phyloP scores from a whole-genome alignment of 2,329 filamentous ascomycete species.

The Colletotrichum lindemuthianum region DNA sequence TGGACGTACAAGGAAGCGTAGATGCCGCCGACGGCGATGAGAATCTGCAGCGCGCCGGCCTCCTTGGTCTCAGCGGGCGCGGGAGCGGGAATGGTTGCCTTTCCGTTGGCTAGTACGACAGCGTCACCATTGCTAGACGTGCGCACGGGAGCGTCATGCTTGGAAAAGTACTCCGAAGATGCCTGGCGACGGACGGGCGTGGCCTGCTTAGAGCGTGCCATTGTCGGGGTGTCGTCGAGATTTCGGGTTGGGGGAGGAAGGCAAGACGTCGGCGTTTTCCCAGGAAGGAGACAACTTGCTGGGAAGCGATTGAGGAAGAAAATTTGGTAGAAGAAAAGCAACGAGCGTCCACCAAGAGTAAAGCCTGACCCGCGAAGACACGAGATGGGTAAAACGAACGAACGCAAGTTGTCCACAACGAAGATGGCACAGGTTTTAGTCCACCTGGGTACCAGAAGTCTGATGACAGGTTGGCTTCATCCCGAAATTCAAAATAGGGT shows the following conservation, averaged over 20 bases:
- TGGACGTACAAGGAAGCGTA: constrained; percentile 89
- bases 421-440: not conserved
- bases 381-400: too few species aligned
- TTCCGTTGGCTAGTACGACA: constrained; percentile 39
- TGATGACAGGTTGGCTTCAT: constrained; percentile 41
- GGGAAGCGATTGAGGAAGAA: not conserved
- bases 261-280: not conserved
- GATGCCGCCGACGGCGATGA: constrained; percentile 92
- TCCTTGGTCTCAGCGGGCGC: constrained; percentile 50
- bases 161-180: constrained; percentile 73
- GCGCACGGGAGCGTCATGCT: constrained; percentile 47
- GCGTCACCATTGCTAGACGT: constrained; percentile 44
- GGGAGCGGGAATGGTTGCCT: constrained; percentile 38
- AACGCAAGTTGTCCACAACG: constrained; percentile 1
- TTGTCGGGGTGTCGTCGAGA: constrained; percentile 45
- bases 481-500: constrained; percentile 36
- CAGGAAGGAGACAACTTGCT: not conserved
- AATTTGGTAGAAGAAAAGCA: not conserved
- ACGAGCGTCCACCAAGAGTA: not conserved
- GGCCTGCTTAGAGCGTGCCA: constrained; percentile 79
- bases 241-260: not conserved
- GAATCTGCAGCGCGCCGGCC: constrained; percentile 77
- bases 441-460: not conserved
- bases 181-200: constrained; percentile 71
- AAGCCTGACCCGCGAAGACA: too few species aligned